Base-by-base conservation (phyloP, 805 yeast genomes). In the Metschnikowia shivogae region DNA sequence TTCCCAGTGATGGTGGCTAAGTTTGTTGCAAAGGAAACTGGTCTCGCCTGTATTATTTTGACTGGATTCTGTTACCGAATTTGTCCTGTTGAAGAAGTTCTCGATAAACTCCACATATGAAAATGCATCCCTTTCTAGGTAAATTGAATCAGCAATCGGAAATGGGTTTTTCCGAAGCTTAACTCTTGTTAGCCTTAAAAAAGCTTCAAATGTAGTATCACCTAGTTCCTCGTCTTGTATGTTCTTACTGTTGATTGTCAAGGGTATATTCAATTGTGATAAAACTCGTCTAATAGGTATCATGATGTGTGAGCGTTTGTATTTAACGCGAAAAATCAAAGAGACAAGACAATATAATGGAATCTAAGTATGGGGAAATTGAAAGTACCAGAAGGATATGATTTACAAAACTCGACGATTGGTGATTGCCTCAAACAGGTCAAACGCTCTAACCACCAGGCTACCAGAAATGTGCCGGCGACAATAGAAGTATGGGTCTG, bases 1-100 rank as follows among this genome's bases (percentile, higher is more conserved):
- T 27, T 68, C 67, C 80, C 86, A 81, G 2, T 57, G 49, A 3
- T 63, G 52, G 4, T 67, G 56, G 46, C 78, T 80, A 14, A 84
- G 49, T 1, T 59, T 43, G 13, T 67, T 62, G 3, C 69, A 67
- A 20, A 62, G 61, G n/a, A 71, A 61, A 14, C 20, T 39, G 4
- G 36, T 39, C 11, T 31, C 42, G 14, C 30, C 29, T 26, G 20
- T 6, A 37, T 37, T 17, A 12, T 19, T 11, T 6, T 30, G 12
- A 20, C 20, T 37, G 9, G 34, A 28, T 19, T 28, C 20, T n/a
- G 17, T 28, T 14, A 37, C 17, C 5, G 20, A 29, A 29, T 6
- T n/a, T 5, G 14, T 8, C 19, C 17, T 37, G 29, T 30, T 31
- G 7, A 33, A 17, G 9, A 44, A 17, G 12, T 19, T 8, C 20